These are phyloP conservation scores for Nasturtium officinale DNA, from an alignment of 345 rosid species.

Conservation along the genomic window DNA sequence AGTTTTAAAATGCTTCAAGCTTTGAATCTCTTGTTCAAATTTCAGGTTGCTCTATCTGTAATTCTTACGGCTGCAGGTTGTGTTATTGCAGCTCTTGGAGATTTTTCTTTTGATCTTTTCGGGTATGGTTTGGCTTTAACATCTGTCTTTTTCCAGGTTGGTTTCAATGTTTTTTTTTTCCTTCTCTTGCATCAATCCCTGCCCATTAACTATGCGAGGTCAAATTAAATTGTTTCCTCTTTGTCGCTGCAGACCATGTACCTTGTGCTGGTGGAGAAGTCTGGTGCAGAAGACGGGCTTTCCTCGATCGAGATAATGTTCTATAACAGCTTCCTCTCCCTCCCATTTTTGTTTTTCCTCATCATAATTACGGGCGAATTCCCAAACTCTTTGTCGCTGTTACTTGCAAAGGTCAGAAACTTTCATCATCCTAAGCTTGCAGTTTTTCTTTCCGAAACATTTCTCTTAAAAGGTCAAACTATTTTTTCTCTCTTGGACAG, in stretches of 20 bases:
- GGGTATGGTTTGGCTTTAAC: slow-evolving; percentile 92
- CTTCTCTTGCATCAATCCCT: not conserved
- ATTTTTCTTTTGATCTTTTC: slow-evolving; percentile 86
- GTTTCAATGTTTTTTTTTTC: slow-evolving; percentile 18
- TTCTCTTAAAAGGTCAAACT: not conserved
- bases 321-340: slow-evolving; percentile 91
- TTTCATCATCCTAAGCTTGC: slow-evolving; percentile 1
- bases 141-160: slow-evolving; percentile 92
- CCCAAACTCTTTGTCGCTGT: slow-evolving; percentile 70
- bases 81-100: slow-evolving; percentile 89
- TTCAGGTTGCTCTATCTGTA: slow-evolving; percentile 88
- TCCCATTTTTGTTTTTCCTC: slow-evolving; percentile 78
- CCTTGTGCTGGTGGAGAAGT: slow-evolving; percentile 92
- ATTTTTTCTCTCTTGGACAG: slow-evolving; percentile 47
- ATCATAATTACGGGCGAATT: slow-evolving; percentile 84
- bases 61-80: slow-evolving; percentile 82
- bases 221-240: not conserved
- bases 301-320: slow-evolving; percentile 93
- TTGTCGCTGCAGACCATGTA: slow-evolving; percentile 79
- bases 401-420: slow-evolving; percentile 81
- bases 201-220: not conserved
- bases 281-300: slow-evolving; percentile 96
- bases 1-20: not conserved
- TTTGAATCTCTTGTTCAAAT: slow-evolving; percentile 32
- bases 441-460: slow-evolving; percentile 16